Conservation (phyloP, 75 land plant genomes). For the Pinus albicaulis region DNA sequence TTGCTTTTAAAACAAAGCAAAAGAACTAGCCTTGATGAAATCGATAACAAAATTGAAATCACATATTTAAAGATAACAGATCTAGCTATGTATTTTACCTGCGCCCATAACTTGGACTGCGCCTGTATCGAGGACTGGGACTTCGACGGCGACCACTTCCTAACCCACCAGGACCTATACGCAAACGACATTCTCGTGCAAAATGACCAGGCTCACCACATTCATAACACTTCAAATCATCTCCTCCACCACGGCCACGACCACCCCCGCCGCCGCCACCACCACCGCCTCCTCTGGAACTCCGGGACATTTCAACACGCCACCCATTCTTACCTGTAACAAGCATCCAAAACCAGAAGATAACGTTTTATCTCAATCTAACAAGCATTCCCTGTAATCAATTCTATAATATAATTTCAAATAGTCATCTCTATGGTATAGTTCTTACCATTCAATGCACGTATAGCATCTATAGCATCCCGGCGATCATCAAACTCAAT, state of each 20-base stretch:
- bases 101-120: slow-evolving; percentile 92
- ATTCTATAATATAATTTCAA: not conserved
- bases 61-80: not conserved
- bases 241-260: slow-evolving; percentile 71
- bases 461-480: slow-evolving; percentile 78
- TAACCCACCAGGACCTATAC: slow-evolving; percentile 73
- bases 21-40: no score
- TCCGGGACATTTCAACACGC: slow-evolving; percentile 95
- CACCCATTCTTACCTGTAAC: slow-evolving; percentile 92
- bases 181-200: slow-evolving; percentile 94
- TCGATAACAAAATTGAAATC: no score
- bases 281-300: slow-evolving; percentile 58
- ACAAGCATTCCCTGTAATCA: no score
- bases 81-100: slow-evolving; percentile 16
- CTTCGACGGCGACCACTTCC: slow-evolving; percentile 81
- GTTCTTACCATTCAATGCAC: slow-evolving; percentile 53
- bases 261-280: slow-evolving; percentile 72
- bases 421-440: not conserved
- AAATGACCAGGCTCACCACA: slow-evolving; percentile 99
- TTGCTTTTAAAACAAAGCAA: no score
- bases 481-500: slow-evolving; percentile 77
- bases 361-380: not conserved
- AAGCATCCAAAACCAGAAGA: not conserved
- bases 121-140: slow-evolving; percentile 69
- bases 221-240: slow-evolving; percentile 94